These are phyloP conservation scores for Obelidium mucronatum DNA, from an alignment of 192 early-diverging fungal species.

Conservation along the genomic window DNA sequence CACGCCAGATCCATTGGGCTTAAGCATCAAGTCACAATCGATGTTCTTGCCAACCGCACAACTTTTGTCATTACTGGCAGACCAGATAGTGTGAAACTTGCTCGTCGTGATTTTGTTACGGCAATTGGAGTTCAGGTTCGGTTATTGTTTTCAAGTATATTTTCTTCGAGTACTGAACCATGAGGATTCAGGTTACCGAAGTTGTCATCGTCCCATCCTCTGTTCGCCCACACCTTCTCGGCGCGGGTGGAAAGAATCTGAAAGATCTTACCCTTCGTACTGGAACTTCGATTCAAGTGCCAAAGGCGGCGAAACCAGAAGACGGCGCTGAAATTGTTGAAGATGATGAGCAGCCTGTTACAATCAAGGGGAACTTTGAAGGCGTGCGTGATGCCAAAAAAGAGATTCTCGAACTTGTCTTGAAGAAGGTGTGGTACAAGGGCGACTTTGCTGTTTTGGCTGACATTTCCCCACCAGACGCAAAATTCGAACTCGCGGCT, in stretches of 20 bases:
- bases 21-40: constrained; percentile 79
- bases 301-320: constrained; percentile 55
- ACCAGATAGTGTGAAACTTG: constrained; percentile 76
- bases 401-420: constrained; percentile 82
- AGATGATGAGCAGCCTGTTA: constrained; percentile 71
- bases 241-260: constrained; percentile 81
- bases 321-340: constrained; percentile 52
- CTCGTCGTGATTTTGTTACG: constrained; percentile 77
- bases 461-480: constrained; percentile 52
- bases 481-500: constrained; percentile 73
- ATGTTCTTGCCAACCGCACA: constrained; percentile 78
- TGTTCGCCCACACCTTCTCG: constrained; percentile 83
- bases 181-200: constrained; percentile 47
- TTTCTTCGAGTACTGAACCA: neutral
- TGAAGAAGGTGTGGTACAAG: constrained; percentile 62
- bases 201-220: constrained; percentile 76
- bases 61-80: constrained; percentile 88
- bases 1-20: constrained; percentile 28
- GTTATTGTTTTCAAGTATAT: neutral
- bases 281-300: constrained; percentile 76
- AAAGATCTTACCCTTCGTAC: constrained; percentile 78
- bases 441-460: constrained; percentile 1
- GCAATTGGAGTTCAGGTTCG: constrained; percentile 37
- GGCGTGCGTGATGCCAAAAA: constrained; percentile 85
- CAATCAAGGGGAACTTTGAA: constrained; percentile 83